phyloP scores from a whole-genome alignment of 495 filamentous ascomycete species.

The Venustampulla echinocandica region DNA sequence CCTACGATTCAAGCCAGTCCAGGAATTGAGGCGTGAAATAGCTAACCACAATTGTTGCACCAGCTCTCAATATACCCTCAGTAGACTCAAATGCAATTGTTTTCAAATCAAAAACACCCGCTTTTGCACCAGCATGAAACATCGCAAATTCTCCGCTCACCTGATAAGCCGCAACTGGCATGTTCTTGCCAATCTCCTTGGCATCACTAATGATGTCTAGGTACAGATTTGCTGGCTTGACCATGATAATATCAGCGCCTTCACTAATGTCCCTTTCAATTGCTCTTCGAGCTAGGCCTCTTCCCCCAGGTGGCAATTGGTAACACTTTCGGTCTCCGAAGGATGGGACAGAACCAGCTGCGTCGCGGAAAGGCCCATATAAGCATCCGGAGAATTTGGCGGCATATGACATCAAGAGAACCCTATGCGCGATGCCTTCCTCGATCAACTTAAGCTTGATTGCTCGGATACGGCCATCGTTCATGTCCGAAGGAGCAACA shows the following conservation, averaged over 20 bases:
- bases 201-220: constrained; percentile 95
- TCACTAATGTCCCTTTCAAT: constrained; percentile 85
- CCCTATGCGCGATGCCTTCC: constrained; percentile 77
- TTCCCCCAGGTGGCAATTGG: constrained; percentile 84
- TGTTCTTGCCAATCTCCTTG: constrained; percentile 80
- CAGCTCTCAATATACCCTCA: constrained; percentile 85
- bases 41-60: constrained; percentile 81
- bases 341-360: constrained; percentile 81
- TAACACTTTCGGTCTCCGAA: constrained; percentile 96
- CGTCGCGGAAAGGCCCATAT: constrained; percentile 95
- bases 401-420: constrained; percentile 91
- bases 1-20: constrained; percentile 58
- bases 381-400: constrained; percentile 95
- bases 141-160: constrained; percentile 96
- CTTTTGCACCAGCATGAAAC: constrained; percentile 93
- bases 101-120: constrained; percentile 95
- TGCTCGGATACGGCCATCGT: constrained; percentile 89
- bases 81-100: constrained; percentile 91
- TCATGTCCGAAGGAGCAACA: constrained; percentile 97
- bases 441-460: constrained; percentile 97
- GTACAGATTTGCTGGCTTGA: constrained; percentile 91
- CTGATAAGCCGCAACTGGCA: constrained; percentile 92
- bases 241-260: constrained; percentile 98
- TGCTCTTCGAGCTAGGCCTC: constrained; percentile 87
- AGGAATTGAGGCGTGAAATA: constrained; percentile 94